Evolutionary conservation across 768 basidiomycete species (phyloP), one percentile per base, ranked within the genome.

Genomic region (Chalciporus piperatus): DNA sequence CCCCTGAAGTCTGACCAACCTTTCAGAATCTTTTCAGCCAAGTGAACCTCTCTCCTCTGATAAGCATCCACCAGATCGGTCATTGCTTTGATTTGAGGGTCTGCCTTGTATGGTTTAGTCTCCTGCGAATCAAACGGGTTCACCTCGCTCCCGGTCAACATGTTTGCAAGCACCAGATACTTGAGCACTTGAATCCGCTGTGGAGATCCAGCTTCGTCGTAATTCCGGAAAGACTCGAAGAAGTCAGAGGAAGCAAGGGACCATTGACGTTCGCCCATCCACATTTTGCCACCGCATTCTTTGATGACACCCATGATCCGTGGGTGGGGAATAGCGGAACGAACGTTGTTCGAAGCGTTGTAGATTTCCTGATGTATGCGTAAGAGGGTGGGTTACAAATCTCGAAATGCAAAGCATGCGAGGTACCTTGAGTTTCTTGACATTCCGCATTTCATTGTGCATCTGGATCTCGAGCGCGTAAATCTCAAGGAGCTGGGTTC

Each of bases 201-300:
- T 1, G 93, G 87, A 4, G 92, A 94, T 6, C 97, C 97, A 12
- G 95, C 93, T 68, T 99, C 97, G 60, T 99, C 97, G 66, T 98
- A 99, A 65, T 96, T 97, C 59, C 90, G 82, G 80, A 99, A 99
- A 2, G 95, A 97, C 60, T 98, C 96, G 71, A 98, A 98, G 70
- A 99, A 97, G 72, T 99, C 97, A 66, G 93, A 91, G 56, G 92
- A 95, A 0, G 97, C 97, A 51, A 92, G 84, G 50, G 90, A 88
- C 95, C 96, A 99, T 74, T 97, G 91, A 88, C 96, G 89, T 78
- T 98, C 97, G 52, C 92, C 93, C 97, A 99, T 98, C 95, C 97
- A 98, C 97, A 99, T 99, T 73, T 99, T 99, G 3, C 97, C 97
- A 14, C 97, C 97, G 59, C 96, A 98, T 70, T 99, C 97, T 65